Percentiles rank a stretch among this genome's conserved stretches.
Conservation (phyloP, 2,329 filamentous ascomycete species). For the Calonectria leucothoes region DNA sequence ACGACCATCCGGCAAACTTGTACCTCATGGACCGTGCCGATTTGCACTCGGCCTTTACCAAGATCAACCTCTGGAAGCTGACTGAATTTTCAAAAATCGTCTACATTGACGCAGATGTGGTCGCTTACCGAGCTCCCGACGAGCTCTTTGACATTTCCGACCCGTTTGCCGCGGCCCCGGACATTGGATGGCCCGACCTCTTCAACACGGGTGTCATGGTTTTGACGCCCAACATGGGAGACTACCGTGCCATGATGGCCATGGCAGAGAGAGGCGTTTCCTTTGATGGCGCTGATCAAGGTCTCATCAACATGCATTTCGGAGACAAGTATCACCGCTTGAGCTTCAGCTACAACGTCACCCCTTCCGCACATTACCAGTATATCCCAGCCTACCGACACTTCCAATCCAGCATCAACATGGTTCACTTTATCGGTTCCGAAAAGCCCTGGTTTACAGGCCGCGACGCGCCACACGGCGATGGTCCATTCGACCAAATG, state of each 20-base stretch:
- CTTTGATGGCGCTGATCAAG: constrained; percentile 97
- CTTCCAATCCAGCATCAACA: constrained; percentile 88
- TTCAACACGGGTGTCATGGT: constrained; percentile 99
- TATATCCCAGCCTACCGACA: constrained; percentile 95
- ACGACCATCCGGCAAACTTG: constrained; percentile 82
- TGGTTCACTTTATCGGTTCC: constrained; percentile 94
- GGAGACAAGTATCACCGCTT: constrained; percentile 84
- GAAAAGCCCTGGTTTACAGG: constrained; percentile 89
- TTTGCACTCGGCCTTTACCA: constrained; percentile 93
- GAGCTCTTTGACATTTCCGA: constrained; percentile 82
- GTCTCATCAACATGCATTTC: constrained; percentile 95
- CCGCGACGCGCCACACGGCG: constrained; percentile 64
- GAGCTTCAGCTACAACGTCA: constrained; percentile 97
- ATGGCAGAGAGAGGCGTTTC: constrained; percentile 89
- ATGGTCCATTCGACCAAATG: constrained; percentile 83
- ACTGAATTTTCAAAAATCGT: constrained; percentile 92
- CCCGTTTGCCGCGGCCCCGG: constrained; percentile 80
- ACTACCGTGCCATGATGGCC: constrained; percentile 86
- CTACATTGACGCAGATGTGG: constrained; percentile 93
- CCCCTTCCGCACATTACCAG: constrained; percentile 95
- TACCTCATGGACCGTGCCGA: constrained; percentile 93
- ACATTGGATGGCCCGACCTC: constrained; percentile 97
- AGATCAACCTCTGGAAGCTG: constrained; percentile 94
- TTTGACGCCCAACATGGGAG: constrained; percentile 84
- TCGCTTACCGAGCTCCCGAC: constrained; percentile 90